Evolutionary conservation across 202 grass and related monocot species (phyloP), one percentile per base, ranked within the genome.

Genomic region (Saccharum hybrid): DNA sequence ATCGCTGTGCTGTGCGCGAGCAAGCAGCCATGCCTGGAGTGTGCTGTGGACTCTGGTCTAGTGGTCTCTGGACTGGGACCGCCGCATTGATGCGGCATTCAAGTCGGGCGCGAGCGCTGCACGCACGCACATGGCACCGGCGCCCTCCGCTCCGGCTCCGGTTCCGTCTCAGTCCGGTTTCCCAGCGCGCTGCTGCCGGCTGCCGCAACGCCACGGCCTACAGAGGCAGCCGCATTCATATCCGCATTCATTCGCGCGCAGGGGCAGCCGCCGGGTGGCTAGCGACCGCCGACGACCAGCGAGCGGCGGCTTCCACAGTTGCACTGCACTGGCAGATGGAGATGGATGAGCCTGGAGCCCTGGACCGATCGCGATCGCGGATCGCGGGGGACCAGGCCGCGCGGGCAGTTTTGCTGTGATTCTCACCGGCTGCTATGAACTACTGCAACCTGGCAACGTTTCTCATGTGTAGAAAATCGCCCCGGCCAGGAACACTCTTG

Each of bases 1-100:
- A 8, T 6, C 74, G 56, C n/a, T 62, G 13, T 11, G 42, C 33
- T 33, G 13, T 13, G 38, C 57, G 22, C 38, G 7, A 41, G 38
- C 21, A 45, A 15, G 56, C 56, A 13, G 74, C 19, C 36, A 60
- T 40, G 36, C 67, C 67, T 40, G n/a, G 21, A 45, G 21, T 4
- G 21, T 60, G 57, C 21, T 4, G 21, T 60, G 57, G 57, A 60
- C 21, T 60, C 57, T 10, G 57, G 21, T 28, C 28, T 28, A 28
- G 28, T 28, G 28, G 28, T 23, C 57, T 21, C 68, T 79, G 74
- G 41, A 18, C 51, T 2, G 40, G 40, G 14, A 43, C 71, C 34
- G 66, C 67, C 41, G 84, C 84, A 84, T 83, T 90, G 75, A 87
- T 83, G 80, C 88, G 45, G 88, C 88, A 89, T 77, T 77, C 82